Conservation (phyloP, 805 yeast species). For the Lipomyces mesembrius region DNA sequence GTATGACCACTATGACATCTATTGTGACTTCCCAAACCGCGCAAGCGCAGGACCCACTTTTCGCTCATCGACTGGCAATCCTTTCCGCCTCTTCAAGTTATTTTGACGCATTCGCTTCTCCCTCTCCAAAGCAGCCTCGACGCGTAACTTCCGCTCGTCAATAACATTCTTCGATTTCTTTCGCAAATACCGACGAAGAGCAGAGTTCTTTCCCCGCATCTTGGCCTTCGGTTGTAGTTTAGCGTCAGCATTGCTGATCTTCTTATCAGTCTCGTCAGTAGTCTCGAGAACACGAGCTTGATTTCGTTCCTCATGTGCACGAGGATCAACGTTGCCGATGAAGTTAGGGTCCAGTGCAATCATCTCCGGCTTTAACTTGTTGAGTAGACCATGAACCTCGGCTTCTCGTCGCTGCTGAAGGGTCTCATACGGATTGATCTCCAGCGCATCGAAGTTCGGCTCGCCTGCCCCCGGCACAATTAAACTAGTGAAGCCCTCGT, state of each 20-base stretch:
- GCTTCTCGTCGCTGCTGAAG: slow-evolving; percentile 90
- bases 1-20: background rate
- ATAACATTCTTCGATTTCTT: slow-evolving; percentile 84
- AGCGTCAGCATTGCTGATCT: slow-evolving; percentile 51
- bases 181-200: slow-evolving; percentile 76
- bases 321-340: slow-evolving; percentile 81
- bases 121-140: slow-evolving; percentile 70
- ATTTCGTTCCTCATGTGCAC: slow-evolving; percentile 66
- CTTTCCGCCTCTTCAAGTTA: slow-evolving; percentile 54
- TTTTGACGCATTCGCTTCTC: slow-evolving; percentile 74
- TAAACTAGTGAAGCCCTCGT: slow-evolving; percentile 75
- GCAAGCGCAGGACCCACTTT: slow-evolving; percentile 37
- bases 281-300: slow-evolving; percentile 56
- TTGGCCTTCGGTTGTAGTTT: slow-evolving; percentile 68
- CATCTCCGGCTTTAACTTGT: slow-evolving; percentile 90
- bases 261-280: slow-evolving; percentile 42
- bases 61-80: slow-evolving; percentile 25
- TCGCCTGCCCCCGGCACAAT: slow-evolving; percentile 97
- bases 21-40: slow-evolving; percentile 22
- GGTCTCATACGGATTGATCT: slow-evolving; percentile 89
- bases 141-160: slow-evolving; percentile 79
- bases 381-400: slow-evolving; percentile 83
- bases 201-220: slow-evolving; percentile 79
- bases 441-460: slow-evolving; percentile 94
- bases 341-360: slow-evolving; percentile 86